A percentile compares a stretch with the other conserved stretches of the same genome.
Evolutionary conservation across 345 rosid genomes (phyloP).

Genomic region (Carallia pectinifolia): DNA sequence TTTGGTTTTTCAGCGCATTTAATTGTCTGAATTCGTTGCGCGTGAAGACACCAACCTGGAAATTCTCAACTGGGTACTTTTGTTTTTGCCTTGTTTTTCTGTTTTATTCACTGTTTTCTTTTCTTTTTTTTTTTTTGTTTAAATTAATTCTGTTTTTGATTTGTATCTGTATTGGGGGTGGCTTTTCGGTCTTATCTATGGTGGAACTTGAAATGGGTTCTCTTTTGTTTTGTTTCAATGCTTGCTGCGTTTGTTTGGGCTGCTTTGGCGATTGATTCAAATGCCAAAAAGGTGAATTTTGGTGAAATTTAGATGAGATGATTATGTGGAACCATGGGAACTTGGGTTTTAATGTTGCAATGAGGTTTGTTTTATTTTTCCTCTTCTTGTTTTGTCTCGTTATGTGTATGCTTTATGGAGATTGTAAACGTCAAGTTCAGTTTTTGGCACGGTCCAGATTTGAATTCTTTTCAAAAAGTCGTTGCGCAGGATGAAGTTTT

Average conservation of each 20-base stretch:
- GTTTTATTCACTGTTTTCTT: background rate
- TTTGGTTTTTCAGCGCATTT: background rate
- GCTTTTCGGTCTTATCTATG: background rate
- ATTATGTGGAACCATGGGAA: background rate
- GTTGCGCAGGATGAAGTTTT: constrained; percentile 14
- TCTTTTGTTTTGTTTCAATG: constrained; percentile 7
- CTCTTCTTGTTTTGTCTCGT: constrained; percentile 17
- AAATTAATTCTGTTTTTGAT: background rate
- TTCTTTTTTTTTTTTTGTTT: constrained; percentile 1
- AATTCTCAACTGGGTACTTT: constrained; percentile 31
- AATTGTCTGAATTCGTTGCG: constrained; percentile 11
- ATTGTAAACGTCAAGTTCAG: constrained; percentile 5
- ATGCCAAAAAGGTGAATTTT: constrained; percentile 14
- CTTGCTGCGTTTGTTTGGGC: constrained; percentile 20
- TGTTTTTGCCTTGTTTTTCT: constrained; percentile 1
- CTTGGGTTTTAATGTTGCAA: background rate
- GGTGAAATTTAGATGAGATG: constrained; percentile 15
- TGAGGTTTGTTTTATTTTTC: background rate
- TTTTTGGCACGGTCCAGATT: background rate
- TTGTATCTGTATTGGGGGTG: constrained; percentile 16
- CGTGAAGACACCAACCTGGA: constrained; percentile 16
- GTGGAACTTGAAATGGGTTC: constrained; percentile 16
- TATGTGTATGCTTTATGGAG: constrained; percentile 14
- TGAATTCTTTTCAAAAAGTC: constrained; percentile 12
- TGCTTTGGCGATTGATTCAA: constrained; percentile 12